Evolutionary conservation across 805 yeast species (phyloP).

Genomic region (Lipomyces chichibuensis): DNA sequence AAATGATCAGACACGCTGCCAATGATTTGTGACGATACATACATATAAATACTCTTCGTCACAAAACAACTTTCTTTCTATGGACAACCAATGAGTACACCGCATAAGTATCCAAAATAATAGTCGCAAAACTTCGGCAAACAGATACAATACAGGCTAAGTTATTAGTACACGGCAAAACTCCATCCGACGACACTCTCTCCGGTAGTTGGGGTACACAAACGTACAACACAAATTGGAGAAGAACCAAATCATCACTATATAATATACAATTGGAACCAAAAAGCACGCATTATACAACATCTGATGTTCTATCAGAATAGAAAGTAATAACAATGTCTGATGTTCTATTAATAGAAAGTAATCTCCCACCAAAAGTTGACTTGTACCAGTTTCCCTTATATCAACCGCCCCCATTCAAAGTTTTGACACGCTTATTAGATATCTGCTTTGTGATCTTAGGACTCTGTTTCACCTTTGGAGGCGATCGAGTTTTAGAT

Average conservation of each 20-base stretch:
- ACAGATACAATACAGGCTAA: background rate
- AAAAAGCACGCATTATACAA: background rate
- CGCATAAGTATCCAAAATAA: background rate
- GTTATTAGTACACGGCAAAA: background rate
- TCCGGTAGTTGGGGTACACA: background rate
- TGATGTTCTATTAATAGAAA: background rate
- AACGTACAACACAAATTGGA: background rate
- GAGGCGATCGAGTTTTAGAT: background rate
- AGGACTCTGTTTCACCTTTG: slow-evolving; percentile 2
- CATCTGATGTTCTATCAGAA: background rate
- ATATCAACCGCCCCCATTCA: background rate
- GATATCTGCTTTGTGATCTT: background rate
- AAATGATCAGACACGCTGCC: background rate
- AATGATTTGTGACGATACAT: background rate
- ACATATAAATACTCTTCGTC: background rate
- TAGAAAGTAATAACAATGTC: background rate
- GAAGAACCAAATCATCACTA: background rate
- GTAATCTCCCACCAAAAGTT: background rate
- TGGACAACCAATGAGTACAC: background rate
- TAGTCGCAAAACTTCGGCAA: background rate
- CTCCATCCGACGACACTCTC: background rate
- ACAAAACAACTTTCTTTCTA: background rate
- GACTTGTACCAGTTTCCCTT: background rate
- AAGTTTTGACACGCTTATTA: slow-evolving; percentile 3
- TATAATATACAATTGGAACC: background rate